Base-by-base conservation (phyloP, 805 yeast species). In the Yarrowia sp. region DNA sequence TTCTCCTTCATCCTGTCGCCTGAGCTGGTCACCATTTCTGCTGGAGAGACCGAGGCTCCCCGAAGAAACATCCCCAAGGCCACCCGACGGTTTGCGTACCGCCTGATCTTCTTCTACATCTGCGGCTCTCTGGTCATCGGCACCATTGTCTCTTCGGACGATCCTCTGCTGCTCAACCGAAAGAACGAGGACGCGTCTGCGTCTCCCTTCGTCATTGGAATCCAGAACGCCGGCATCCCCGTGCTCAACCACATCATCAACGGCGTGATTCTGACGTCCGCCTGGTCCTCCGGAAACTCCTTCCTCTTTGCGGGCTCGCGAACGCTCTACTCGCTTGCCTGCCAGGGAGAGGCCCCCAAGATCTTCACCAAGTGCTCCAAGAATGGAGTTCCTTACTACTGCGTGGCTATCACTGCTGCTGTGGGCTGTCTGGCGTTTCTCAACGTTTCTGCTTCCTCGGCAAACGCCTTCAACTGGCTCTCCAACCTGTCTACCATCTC, bases 21-120 rank as follows among this genome's bases (percentile, higher is more conserved):
- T 61, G 96, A 89, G 67, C 84, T 88, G 72, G 90, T 90, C 13
- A 83, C 89, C 63, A 84, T 89, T 62, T 92, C 94, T 1, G 90
- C 93, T 2, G 88, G 92, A 73, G 96, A 89, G 71, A 87, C 93
- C 14, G 80, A 84, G 64, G 84, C 87, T 64, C 96, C 96, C 7
- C 77, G 94, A 66, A 82, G 80, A 64, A 85, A 92, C 0, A 78
- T 89, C 25, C 96, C 96, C 5, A 80, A 84, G 25, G 93, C 94
- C 0, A 87, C 92, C 4, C 83, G 80, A 65, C 78, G 88, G 67
- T 89, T 88, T 8, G 87, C 87, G 69, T 86, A 88, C 80, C 77
- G 92, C 66, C 81, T 89, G 49, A 68, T 87, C 12, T 72, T 86
- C 5, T 81, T 88, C 66, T 89, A 88, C 72, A 73, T 88, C 53